Conservation (phyloP, 2,329 filamentous ascomycete genomes). For the Trichoderma sp. region DNA sequence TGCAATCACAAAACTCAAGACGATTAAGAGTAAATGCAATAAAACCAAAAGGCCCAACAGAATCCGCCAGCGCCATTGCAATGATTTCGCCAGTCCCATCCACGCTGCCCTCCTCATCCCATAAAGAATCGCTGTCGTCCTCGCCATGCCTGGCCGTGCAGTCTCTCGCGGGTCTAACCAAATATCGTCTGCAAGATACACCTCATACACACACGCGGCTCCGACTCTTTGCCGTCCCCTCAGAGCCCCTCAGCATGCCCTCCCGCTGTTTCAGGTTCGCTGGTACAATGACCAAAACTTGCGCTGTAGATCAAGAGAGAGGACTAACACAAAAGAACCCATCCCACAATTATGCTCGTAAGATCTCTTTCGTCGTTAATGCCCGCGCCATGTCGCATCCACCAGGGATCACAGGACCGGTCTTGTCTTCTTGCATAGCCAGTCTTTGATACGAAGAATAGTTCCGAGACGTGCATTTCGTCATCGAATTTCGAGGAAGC, state of each 20-base stretch:
- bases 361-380: not conserved
- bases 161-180: constrained; percentile 13
- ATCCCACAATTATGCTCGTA: not conserved
- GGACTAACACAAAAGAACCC: not conserved
- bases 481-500: not conserved
- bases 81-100: constrained; percentile 23
- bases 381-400: not conserved
- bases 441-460: too few species aligned
- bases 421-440: not conserved
- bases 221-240: not conserved
- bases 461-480: not conserved
- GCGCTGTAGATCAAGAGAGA: constrained; percentile 4
- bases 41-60: constrained; percentile 16
- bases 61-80: constrained; percentile 28
- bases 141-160: constrained; percentile 14
- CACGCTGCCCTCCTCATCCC: constrained; percentile 1
- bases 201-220: not conserved
- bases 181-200: constrained; percentile 3
- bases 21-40: not conserved
- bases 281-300: constrained; percentile 3
- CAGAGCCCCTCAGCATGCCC: not conserved
- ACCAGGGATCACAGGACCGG: not conserved
- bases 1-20: not conserved
- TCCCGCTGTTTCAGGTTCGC: not conserved
- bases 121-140: not conserved